phyloP scores from a whole-genome alignment of 306 rosid species.

The Rosa persica region DNA sequence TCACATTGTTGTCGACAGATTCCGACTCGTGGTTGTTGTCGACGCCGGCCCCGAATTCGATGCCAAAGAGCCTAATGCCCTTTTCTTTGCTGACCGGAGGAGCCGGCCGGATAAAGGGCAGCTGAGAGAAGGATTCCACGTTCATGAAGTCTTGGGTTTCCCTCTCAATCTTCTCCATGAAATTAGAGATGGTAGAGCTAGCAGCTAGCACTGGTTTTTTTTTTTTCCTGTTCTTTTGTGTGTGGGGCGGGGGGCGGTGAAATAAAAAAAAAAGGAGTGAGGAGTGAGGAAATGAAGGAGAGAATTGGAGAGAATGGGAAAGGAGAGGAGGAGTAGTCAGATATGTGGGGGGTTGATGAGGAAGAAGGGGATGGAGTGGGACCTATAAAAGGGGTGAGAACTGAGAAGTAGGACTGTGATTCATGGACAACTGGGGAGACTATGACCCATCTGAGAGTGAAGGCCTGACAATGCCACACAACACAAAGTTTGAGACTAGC shows the following conservation, averaged over 20 bases:
- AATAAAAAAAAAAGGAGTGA: neutral
- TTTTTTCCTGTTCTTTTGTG: neutral
- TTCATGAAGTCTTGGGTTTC: slow-evolving; percentile 94
- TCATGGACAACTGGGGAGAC: slow-evolving; percentile 53
- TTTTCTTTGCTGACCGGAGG: slow-evolving; percentile 58
- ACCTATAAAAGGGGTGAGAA: slow-evolving; percentile 46
- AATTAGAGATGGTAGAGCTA: neutral
- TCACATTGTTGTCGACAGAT: slow-evolving; percentile 32
- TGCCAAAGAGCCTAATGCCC: slow-evolving; percentile 79
- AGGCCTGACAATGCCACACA: slow-evolving; percentile 79
- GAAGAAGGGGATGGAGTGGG: slow-evolving; percentile 43
- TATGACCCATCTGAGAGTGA: slow-evolving; percentile 75
- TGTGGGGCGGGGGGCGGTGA: neutral
- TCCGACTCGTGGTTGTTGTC: slow-evolving; percentile 30
- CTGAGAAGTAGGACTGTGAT: slow-evolving; percentile 37
- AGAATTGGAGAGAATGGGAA: slow-evolving; percentile 13
- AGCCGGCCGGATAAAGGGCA: slow-evolving; percentile 88
- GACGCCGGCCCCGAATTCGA: slow-evolving; percentile 48
- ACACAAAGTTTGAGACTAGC: slow-evolving; percentile 35
- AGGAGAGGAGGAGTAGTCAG: neutral
- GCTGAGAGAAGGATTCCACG: slow-evolving; percentile 92
- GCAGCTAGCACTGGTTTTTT: neutral
- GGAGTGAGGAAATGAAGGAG: neutral
- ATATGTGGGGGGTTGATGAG: slow-evolving; percentile 15
- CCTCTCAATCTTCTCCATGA: slow-evolving; percentile 76